A percentile compares a stretch with the other conserved stretches of the same genome.
Conservation (phyloP, 371 early-diverging fungal species). For the Mucor mucedo region DNA sequence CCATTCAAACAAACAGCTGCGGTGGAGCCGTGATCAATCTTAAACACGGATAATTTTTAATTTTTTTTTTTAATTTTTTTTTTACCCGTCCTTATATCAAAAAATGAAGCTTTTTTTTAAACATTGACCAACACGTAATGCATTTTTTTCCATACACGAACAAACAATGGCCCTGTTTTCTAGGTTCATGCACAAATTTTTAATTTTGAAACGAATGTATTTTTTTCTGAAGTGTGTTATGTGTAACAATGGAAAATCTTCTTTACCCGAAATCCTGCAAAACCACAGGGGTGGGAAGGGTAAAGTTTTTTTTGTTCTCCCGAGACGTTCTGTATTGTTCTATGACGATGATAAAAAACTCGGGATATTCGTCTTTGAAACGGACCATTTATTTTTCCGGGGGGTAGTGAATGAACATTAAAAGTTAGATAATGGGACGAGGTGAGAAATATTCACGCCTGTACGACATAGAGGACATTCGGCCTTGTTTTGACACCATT, state of each 20-base stretch:
- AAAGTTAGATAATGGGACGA: conserved; percentile 66
- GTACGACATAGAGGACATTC: conserved; percentile 92
- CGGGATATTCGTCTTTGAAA: background rate
- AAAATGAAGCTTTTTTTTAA: too few relatives aligned
- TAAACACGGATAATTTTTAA: background rate
- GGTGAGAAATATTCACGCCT: conserved; percentile 64
- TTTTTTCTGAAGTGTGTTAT: background rate
- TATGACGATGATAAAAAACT: background rate
- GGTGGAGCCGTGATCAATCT: background rate
- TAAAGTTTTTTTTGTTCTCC: conserved; percentile 4
- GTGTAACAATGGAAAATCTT: conserved; percentile 10
- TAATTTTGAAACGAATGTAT: background rate
- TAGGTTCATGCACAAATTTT: too few relatives aligned
- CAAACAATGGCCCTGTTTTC: too few relatives aligned
- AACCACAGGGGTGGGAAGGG: background rate
- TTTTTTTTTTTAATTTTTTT: too few relatives aligned
- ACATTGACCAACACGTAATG: background rate
- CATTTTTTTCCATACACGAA: background rate
- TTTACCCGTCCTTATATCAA: too few relatives aligned
- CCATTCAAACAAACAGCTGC: too few relatives aligned
- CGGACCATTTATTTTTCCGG: conserved; percentile 1
- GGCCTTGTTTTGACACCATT: conserved; percentile 89
- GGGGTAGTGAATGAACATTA: conserved; percentile 9
- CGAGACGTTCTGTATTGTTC: background rate
- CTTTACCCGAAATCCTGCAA: conserved; percentile 9